phyloP scores from a whole-genome alignment of 176 grass and related monocot species.

The Ensete glaucum region DNA sequence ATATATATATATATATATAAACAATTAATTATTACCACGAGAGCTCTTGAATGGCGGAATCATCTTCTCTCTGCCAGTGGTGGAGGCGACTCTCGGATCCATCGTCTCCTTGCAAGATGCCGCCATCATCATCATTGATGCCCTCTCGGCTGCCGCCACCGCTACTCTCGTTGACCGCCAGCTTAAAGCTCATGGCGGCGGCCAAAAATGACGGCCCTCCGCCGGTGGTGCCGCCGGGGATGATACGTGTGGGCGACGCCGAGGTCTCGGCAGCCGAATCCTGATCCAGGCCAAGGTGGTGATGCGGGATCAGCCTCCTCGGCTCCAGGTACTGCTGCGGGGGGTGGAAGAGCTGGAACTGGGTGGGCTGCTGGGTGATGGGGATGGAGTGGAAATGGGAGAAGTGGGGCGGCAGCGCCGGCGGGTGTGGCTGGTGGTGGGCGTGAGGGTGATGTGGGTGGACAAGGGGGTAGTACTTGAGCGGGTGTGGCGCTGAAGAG shows the following conservation, averaged over 20 bases:
- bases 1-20: too few relatives aligned
- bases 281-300: conserved; percentile 64
- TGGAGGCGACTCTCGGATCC: conserved; percentile 40
- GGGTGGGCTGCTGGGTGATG: conserved; percentile 11
- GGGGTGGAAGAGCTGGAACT: conserved; percentile 14
- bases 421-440: not conserved
- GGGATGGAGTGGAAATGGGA: not conserved
- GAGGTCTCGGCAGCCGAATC: conserved; percentile 27
- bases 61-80: conserved; percentile 56
- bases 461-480: not conserved
- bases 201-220: conserved; percentile 41
- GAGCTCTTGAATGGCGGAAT: conserved; percentile 77
- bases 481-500: not conserved
- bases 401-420: not conserved
- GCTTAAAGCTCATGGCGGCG: conserved; percentile 73
- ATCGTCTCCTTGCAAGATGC: conserved; percentile 34
- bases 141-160: conserved; percentile 53
- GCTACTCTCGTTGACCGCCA: conserved; percentile 40
- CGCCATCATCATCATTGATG: conserved; percentile 46
- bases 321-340: conserved; percentile 24
- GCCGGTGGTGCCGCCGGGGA: conserved; percentile 24
- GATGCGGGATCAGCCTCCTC: conserved; percentile 26
- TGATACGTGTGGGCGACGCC: conserved; percentile 30
- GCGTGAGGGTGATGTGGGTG: not conserved
- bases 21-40: conserved; percentile 37